Percentiles rank a stretch among this genome's conserved stretches.
Evolutionary conservation across 345 rosid species (phyloP).

Genomic region (Eucalyptus dawsonii): DNA sequence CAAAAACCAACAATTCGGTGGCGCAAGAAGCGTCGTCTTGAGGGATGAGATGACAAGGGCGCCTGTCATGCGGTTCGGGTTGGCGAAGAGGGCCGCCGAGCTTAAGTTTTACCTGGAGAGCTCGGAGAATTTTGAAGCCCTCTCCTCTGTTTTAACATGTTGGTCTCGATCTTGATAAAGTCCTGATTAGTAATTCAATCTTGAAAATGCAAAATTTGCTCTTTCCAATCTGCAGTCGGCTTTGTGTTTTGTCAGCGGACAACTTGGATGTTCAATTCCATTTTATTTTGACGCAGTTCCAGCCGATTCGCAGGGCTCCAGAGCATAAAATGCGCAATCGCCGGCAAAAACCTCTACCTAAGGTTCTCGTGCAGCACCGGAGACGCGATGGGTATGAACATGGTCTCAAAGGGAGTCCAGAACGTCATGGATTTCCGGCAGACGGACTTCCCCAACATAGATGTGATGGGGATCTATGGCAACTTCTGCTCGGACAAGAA

Average conservation of each 20-base stretch:
- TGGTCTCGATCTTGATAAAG: neutral
- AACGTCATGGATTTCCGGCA: slow-evolving; percentile 20
- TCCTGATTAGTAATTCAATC: neutral
- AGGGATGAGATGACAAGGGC: neutral
- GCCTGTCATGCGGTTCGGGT: neutral
- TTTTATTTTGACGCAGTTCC: neutral
- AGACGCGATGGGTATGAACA: slow-evolving; percentile 38
- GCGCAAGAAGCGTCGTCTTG: neutral
- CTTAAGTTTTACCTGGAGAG: neutral
- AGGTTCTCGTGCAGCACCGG: slow-evolving; percentile 21
- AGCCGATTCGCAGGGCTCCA: neutral
- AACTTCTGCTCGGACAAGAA: neutral
- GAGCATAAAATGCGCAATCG: slow-evolving; percentile 3
- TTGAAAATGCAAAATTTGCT: neutral
- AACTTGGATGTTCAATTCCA: neutral
- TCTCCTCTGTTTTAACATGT: neutral
- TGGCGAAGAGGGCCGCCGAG: neutral
- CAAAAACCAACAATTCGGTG: neutral
- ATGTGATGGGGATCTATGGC: slow-evolving; percentile 25
- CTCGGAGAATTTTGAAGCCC: neutral
- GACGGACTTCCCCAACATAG: slow-evolving; percentile 19
- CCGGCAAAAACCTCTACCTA: slow-evolving; percentile 14
- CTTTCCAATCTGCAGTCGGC: neutral
- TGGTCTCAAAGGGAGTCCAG: slow-evolving; percentile 26
- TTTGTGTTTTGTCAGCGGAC: neutral